Conservation (phyloP, 2,329 filamentous ascomycete species). For the Trichoderma sp. region DNA sequence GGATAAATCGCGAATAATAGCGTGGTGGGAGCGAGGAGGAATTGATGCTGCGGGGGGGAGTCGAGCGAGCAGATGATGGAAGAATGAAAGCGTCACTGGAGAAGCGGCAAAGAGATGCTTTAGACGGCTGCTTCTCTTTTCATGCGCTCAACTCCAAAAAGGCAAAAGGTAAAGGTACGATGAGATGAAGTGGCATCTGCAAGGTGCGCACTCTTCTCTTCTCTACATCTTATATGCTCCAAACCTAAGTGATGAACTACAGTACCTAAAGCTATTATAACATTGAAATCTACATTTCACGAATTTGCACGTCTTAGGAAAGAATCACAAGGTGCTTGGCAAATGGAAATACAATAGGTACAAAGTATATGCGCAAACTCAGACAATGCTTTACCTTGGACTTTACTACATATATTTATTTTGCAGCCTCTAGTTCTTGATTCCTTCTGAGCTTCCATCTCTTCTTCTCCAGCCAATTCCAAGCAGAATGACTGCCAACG, state of each 20-base stretch:
- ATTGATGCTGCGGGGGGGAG: background rate
- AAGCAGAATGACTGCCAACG: background rate
- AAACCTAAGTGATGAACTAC: background rate
- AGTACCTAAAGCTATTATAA: background rate
- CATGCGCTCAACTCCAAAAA: background rate
- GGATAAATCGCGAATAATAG: background rate
- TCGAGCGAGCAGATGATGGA: background rate
- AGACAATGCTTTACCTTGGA: no score
- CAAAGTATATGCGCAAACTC: no score
- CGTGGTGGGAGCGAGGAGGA: background rate
- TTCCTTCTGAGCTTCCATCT: no score
- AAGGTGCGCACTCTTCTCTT: background rate
- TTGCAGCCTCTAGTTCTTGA: no score
- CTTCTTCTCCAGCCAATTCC: background rate
- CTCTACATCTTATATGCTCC: background rate
- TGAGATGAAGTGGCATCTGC: background rate
- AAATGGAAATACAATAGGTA: background rate
- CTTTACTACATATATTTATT: no score
- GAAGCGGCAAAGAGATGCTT: background rate
- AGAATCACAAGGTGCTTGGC: background rate
- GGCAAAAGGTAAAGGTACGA: background rate
- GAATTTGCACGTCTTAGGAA: background rate
- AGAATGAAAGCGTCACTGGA: background rate
- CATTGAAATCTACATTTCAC: background rate
- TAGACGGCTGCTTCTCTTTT: background rate